These are phyloP conservation scores for Chimonanthus salicifolius DNA, from an alignment of 164 flowering plant species.

Conservation along the genomic window DNA sequence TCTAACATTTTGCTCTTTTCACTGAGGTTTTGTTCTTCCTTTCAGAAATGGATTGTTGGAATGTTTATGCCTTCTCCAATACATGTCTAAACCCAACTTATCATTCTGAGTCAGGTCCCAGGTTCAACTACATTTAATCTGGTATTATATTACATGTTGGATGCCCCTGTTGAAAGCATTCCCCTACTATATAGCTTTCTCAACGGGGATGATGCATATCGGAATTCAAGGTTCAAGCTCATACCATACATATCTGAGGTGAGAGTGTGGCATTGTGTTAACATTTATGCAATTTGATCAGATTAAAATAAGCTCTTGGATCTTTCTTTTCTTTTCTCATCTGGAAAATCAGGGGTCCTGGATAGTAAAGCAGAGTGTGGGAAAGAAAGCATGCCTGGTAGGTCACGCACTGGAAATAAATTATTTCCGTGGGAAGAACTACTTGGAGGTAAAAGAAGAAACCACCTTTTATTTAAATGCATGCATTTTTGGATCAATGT, in stretches of 20 bases:
- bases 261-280: constrained; percentile 16
- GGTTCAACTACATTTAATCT: constrained; percentile 67
- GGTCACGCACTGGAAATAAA: constrained; percentile 87
- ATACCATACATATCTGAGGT: constrained; percentile 93
- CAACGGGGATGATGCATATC: constrained; percentile 76
- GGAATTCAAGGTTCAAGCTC: constrained; percentile 92
- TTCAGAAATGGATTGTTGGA: neutral
- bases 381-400: constrained; percentile 83
- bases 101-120: constrained; percentile 53
- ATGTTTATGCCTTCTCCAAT: neutral
- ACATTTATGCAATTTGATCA: neutral
- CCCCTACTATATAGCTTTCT: constrained; percentile 69
- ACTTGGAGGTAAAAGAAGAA: constrained; percentile 68
- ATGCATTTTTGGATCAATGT: neutral
- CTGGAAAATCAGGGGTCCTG: constrained; percentile 66
- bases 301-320: neutral
- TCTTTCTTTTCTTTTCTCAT: neutral
- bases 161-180: constrained; percentile 48
- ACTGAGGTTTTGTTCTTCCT: neutral
- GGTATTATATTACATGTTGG: constrained; percentile 68
- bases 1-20: neutral
- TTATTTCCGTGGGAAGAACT: constrained; percentile 76
- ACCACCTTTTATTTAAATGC: neutral
- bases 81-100: neutral
- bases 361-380: constrained; percentile 97